Base-by-base conservation (phyloP, 2,329 filamentous ascomycete genomes). In the Phaeosphaeriaceae sp. region DNA sequence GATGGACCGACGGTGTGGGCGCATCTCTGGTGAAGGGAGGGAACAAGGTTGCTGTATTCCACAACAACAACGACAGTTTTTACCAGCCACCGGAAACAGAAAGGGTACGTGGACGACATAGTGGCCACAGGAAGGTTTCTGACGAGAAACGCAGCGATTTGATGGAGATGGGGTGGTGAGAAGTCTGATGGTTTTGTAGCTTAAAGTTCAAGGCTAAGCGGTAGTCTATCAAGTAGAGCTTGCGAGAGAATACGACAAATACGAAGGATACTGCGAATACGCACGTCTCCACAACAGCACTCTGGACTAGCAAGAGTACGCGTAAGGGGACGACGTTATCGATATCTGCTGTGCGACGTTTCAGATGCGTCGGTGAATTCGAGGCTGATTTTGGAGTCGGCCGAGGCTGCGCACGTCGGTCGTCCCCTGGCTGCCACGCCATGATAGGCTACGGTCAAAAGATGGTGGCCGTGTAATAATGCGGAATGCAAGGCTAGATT, bases 1-100 rank as follows among this genome's bases (percentile, higher is more conserved):
- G 48, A 57, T 5, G 46, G 56, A 13, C 46, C 61, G 19, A 66
- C 64, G 0, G 52, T 66, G n/a, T 69, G 67, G 67, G 51, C 65
- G 25, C 55, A 68, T 48, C 27, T 69, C 27, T 71, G 64, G 69
- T 70, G 15, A 59, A 27, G 25, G 5, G 25, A 4, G 25, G n/a
- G n/a, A n/a, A n/a, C n/a, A n/a, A n/a, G n/a, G n/a, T n/a, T n/a
- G n/a, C n/a, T n/a, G n/a, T n/a, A n/a, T n/a, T n/a, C n/a, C n/a
- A n/a, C n/a, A n/a, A n/a, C n/a, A n/a, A n/a, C n/a, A n/a, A n/a
- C n/a, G n/a, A n/a, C n/a, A n/a, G n/a, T n/a, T n/a, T n/a, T n/a
- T n/a, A n/a, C n/a, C n/a, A n/a, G n/a, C n/a, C n/a, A n/a, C n/a
- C n/a, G n/a, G n/a, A n/a, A n/a, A n/a, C n/a, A n/a, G n/a, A n/a